phyloP scores from a whole-genome alignment of 306 rosid genomes.

The Dalbergia cochinchinensis region DNA sequence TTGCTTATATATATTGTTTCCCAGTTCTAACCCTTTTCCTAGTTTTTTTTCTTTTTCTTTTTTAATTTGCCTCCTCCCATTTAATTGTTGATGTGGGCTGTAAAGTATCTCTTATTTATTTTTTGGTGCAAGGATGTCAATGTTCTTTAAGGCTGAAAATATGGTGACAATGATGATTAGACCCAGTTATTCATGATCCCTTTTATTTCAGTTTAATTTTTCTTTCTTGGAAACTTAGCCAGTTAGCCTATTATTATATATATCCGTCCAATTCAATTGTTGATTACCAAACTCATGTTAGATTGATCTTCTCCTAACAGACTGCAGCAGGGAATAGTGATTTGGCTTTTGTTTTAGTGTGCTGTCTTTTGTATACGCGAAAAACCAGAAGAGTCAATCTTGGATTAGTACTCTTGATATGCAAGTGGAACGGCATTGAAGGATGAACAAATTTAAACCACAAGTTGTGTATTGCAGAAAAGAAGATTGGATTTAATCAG shows the following conservation, averaged over 20 bases:
- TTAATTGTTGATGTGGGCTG: constrained; percentile 7
- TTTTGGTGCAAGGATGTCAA: not conserved
- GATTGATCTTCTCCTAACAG: constrained; percentile 18
- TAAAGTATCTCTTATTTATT: not conserved
- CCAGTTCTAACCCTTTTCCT: not conserved
- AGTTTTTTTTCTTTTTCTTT: not conserved
- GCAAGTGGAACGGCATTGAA: not conserved
- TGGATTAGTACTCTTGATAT: constrained; percentile 4
- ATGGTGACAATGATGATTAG: not conserved
- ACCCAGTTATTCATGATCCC: not conserved
- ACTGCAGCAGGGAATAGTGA: not conserved
- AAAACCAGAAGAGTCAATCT: not conserved
- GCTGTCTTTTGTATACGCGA: not conserved
- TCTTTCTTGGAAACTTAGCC: not conserved
- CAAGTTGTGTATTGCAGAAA: constrained; percentile 8
- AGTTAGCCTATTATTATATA: not conserved
- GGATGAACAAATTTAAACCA: constrained; percentile 1
- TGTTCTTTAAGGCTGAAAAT: not conserved
- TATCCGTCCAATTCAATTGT: too few species aligned
- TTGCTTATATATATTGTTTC: not conserved
- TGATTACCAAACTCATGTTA: not conserved
- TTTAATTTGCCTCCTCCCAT: not conserved
- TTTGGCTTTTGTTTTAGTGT: not conserved
- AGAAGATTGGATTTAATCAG: constrained; percentile 47
- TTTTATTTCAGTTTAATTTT: not conserved